phyloP scores from a whole-genome alignment of 495 filamentous ascomycete species.

The Cetradonia linearis region DNA sequence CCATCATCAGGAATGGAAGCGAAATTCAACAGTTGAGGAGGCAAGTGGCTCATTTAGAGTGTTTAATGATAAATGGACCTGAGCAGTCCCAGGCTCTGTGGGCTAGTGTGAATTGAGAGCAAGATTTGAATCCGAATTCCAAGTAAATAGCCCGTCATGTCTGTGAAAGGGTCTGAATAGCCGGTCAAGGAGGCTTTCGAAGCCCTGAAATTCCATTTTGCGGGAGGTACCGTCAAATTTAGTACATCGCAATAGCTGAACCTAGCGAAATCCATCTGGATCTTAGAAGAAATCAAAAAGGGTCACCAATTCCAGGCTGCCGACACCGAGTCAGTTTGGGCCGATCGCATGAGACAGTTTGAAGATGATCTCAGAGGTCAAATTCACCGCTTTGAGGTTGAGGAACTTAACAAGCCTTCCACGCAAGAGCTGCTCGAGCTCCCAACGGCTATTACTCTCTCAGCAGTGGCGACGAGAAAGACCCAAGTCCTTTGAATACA shows the following conservation, averaged over 20 bases:
- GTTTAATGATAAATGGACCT: conserved; percentile 8
- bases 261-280: conserved; percentile 22
- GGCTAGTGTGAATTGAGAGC: neutral
- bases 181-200: conserved; percentile 20
- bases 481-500: neutral
- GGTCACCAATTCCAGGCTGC: neutral
- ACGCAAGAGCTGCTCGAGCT: neutral
- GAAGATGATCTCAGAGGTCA: conserved; percentile 7
- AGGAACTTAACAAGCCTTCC: neutral
- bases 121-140: conserved; percentile 10
- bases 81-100: neutral
- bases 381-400: conserved; percentile 7
- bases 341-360: conserved; percentile 5
- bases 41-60: conserved; percentile 15
- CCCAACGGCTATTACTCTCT: conserved; percentile 9
- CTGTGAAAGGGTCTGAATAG: neutral
- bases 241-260: conserved; percentile 22
- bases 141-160: conserved; percentile 4
- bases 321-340: conserved; percentile 9
- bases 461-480: neutral
- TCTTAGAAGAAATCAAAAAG: neutral
- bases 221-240: conserved; percentile 20
- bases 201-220: conserved; percentile 21
- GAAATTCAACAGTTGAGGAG: conserved; percentile 21
- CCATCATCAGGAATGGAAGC: conserved; percentile 17